A percentile compares a stretch with the other conserved stretches of the same genome.
These are phyloP conservation scores for Paraphaeosphaeria minitans DNA, from an alignment of 2,329 filamentous ascomycete species.

Conservation along the genomic window DNA sequence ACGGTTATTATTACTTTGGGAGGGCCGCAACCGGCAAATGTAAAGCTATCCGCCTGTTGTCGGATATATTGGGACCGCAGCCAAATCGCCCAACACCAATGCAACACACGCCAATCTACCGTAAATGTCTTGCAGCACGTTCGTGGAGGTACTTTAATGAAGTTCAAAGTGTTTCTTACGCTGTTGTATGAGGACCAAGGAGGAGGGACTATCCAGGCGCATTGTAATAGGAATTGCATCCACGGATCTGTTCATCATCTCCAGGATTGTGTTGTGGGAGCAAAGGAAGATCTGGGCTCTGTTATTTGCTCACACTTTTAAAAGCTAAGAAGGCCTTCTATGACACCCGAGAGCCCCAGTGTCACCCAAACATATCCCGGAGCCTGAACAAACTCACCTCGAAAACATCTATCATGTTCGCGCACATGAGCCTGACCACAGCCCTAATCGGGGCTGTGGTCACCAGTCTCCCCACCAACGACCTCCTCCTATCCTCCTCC, in stretches of 20 bases:
- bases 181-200: constrained; percentile 9
- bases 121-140: constrained; percentile 1
- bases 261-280: neutral
- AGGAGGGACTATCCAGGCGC: constrained; percentile 3
- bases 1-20: constrained; percentile 5
- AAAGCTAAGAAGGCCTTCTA: neutral
- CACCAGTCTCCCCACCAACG: constrained; percentile 19
- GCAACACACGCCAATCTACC: constrained; percentile 2
- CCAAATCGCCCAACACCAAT: neutral
- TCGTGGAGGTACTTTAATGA: constrained; percentile 7
- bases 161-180: constrained; percentile 4
- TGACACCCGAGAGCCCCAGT: neutral
- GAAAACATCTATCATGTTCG: neutral
- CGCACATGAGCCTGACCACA: neutral
- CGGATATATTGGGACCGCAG: constrained; percentile 15
- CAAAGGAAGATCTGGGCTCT: constrained; percentile 3
- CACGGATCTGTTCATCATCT: constrained; percentile 16
- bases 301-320: neutral
- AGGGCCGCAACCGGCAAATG: constrained; percentile 12
- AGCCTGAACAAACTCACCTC: neutral
- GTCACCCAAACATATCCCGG: neutral
- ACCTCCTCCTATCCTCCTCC: constrained; percentile 23
- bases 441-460: constrained; percentile 13
- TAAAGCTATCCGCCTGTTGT: constrained; percentile 10
- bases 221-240: constrained; percentile 15